Base-by-base conservation (phyloP, 495 filamentous ascomycete species). In the Penicillium arizonense region DNA sequence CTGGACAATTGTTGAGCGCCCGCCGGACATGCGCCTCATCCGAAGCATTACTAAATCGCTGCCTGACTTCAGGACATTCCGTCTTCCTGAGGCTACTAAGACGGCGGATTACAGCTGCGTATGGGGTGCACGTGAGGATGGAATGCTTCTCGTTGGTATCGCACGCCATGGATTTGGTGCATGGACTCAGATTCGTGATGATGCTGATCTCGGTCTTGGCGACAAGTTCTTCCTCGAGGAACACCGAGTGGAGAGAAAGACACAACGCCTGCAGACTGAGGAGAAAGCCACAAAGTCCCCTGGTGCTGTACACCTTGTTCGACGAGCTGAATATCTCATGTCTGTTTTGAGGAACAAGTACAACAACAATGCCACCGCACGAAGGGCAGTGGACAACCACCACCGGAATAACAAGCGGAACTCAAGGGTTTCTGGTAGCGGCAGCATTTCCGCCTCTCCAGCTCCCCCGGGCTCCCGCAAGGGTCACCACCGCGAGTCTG, bases 221-320 rank as follows among this genome's bases (percentile, higher is more conserved):
- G 94, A 96, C 56, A 97, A 96, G 64, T 91, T 97, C 66, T 99
- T 95, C 74, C 68, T 99, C 5, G 94, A 99, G 66, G 94, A 99
- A 63, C 92, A 97, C 65, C 88, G 92, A n/a, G 93, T 97, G 20
- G 95, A 93, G 65, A 89, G 95, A 68, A 97, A 97, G 61, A 92
- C 91, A 55, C 90, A 96, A 59, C 88, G 94, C 14, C 80, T 77
- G 53, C 89, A 90, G 57, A 82, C 75, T 1, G 89, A 94, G 11
- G 74, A 76, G 32, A 88, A 88, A 60, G 78, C 83, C 14, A 88
- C 89, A 2, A 96, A 96, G 61, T 93, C 94, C 3, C 94, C 94
- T 9, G 94, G 93, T 3, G 92, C 94, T 42, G 94, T 97, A 30
- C 94, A 99, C 62, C 83, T 99, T 34, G 94, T 97, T 44, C 89